Evolutionary conservation across 495 filamentous ascomycete species (phyloP).

Genomic region (Aspergillus conjunctus): DNA sequence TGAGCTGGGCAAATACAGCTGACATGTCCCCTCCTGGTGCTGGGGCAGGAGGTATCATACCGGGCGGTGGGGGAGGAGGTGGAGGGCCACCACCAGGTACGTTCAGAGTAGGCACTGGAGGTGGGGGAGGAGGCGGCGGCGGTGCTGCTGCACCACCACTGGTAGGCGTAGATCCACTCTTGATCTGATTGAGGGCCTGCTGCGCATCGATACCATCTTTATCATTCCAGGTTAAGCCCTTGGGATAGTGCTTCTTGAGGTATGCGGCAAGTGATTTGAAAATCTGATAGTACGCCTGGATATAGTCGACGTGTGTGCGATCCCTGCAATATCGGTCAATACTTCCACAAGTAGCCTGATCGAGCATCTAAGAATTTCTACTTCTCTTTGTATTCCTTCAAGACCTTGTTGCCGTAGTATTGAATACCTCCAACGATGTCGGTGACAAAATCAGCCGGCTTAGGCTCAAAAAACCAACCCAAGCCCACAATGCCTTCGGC

Average conservation of each 20-base stretch:
- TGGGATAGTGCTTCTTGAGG: slow-evolving; percentile 75
- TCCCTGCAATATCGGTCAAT: slow-evolving; percentile 54
- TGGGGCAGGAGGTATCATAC: slow-evolving; percentile 29
- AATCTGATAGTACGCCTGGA: slow-evolving; percentile 83
- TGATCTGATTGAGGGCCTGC: slow-evolving; percentile 67
- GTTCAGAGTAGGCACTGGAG: slow-evolving; percentile 54
- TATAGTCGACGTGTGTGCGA: slow-evolving; percentile 77
- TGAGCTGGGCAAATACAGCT: slow-evolving; percentile 88
- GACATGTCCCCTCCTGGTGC: slow-evolving; percentile 59
- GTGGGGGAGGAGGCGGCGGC: slow-evolving; percentile 61
- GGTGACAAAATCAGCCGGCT: slow-evolving; percentile 77
- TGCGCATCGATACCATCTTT: slow-evolving; percentile 71
- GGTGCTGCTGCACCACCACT: slow-evolving; percentile 48
- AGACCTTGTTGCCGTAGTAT: slow-evolving; percentile 88
- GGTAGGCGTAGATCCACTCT: slow-evolving; percentile 49
- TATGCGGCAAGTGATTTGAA: slow-evolving; percentile 80
- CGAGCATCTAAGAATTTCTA: slow-evolving; percentile 41
- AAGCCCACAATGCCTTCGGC: slow-evolving; percentile 83
- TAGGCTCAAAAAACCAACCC: slow-evolving; percentile 80
- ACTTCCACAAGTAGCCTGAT: slow-evolving; percentile 1
- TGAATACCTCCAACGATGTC: slow-evolving; percentile 79
- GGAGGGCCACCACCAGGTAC: slow-evolving; percentile 65
- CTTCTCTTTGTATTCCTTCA: slow-evolving; percentile 91
- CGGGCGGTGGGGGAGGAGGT: slow-evolving; percentile 72
- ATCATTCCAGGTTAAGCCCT: slow-evolving; percentile 85